Evolutionary conservation across 2,329 filamentous ascomycete species (phyloP).

Genomic region (Sarocladiaceae sp.): DNA sequence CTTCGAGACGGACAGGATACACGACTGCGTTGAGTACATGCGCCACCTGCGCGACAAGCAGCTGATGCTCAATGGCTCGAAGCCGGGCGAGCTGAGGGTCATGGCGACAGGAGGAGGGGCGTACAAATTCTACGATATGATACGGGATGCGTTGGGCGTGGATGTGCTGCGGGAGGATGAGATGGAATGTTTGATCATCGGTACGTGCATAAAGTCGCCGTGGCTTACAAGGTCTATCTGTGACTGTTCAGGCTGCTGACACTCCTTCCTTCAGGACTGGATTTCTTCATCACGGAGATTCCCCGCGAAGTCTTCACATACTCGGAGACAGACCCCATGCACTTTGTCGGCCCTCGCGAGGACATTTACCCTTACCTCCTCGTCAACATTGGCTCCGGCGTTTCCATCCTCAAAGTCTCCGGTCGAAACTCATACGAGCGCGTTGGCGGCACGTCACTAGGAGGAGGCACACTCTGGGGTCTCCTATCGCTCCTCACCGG

Average conservation of each 20-base stretch:
- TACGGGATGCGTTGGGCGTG: conserved; percentile 75
- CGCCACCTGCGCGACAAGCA: conserved; percentile 78
- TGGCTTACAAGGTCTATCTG: neutral
- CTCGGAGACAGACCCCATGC: conserved; percentile 83
- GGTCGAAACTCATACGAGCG: conserved; percentile 81
- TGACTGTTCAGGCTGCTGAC: neutral
- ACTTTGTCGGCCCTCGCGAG: conserved; percentile 74
- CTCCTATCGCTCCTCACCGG: conserved; percentile 85
- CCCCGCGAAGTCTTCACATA: conserved; percentile 97
- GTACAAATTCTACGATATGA: conserved; percentile 93
- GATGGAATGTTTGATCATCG: conserved; percentile 97
- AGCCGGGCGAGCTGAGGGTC: conserved; percentile 69
- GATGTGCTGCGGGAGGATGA: conserved; percentile 91
- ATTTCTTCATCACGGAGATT: conserved; percentile 98
- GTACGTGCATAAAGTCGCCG: conserved; percentile 34
- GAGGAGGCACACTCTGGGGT: conserved; percentile 97
- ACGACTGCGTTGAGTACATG: conserved; percentile 91
- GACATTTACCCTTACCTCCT: conserved; percentile 89
- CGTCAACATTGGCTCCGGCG: conserved; percentile 96
- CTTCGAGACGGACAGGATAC: conserved; percentile 93
- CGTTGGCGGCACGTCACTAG: conserved; percentile 89
- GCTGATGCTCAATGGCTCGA: conserved; percentile 65
- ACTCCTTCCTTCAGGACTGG: conserved; percentile 57
- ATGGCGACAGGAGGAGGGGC: conserved; percentile 96
- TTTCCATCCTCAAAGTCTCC: conserved; percentile 95